phyloP scores from a whole-genome alignment of 805 yeast species.

The Candida anglica region DNA sequence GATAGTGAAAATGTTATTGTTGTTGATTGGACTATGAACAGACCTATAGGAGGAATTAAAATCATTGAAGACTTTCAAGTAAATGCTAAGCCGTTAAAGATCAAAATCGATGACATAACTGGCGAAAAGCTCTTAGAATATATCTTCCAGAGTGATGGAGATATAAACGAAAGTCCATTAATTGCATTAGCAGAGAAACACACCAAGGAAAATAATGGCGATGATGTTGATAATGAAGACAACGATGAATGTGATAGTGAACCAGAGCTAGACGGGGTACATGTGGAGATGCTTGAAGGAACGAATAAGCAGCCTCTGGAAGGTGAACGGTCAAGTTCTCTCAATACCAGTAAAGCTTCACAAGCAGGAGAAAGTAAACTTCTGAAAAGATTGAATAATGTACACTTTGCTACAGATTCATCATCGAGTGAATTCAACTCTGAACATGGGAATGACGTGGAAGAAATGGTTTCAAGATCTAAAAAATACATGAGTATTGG shows the following conservation, averaged over 20 bases:
- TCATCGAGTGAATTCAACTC: background rate
- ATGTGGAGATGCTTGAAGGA: conserved; percentile 9
- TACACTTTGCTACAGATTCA: background rate
- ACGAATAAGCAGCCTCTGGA: conserved; percentile 4
- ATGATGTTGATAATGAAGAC: conserved; percentile 3
- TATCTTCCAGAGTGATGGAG: conserved; percentile 29
- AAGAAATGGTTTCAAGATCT: conserved; percentile 73
- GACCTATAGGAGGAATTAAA: conserved; percentile 39
- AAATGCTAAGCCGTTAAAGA: conserved; percentile 31
- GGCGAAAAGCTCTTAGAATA: conserved; percentile 35
- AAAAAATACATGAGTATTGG: conserved; percentile 67
- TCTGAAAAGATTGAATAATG: background rate
- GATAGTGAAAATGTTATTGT: conserved; percentile 15
- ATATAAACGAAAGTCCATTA: conserved; percentile 19
- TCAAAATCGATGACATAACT: conserved; percentile 36
- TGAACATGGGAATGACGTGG: conserved; percentile 25
- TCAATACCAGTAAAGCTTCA: background rate
- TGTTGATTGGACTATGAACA: conserved; percentile 40
- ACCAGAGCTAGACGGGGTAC: conserved; percentile 6
- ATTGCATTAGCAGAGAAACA: conserved; percentile 6
- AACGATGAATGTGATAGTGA: conserved; percentile 9
- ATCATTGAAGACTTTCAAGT: conserved; percentile 36
- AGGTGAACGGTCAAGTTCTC: background rate
- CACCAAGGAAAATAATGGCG: conserved; percentile 3
- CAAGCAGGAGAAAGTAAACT: background rate